phyloP scores from a whole-genome alignment of 495 filamentous ascomycete genomes.

The Daldinia vernicosa region DNA sequence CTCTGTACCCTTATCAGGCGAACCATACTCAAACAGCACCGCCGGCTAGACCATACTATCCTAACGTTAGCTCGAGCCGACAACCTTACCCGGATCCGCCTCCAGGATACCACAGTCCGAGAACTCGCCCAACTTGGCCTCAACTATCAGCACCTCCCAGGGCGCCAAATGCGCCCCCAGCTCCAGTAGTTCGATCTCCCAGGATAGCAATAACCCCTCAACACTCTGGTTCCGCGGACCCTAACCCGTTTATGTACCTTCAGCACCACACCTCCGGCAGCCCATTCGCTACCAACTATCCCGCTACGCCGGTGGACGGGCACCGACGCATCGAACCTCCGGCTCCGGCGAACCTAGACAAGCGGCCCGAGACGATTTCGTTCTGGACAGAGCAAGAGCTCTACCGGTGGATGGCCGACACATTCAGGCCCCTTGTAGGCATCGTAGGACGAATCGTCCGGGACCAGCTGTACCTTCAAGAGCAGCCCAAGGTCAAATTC shows the following conservation, averaged over 20 bases:
- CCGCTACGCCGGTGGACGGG: neutral
- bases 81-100: neutral
- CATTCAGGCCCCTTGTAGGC: constrained; percentile 17
- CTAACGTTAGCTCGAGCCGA: neutral
- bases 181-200: no score
- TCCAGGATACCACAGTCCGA: neutral
- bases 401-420: neutral
- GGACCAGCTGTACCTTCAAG: neutral
- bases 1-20: neutral
- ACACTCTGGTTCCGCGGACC: neutral
- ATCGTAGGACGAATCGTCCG: neutral
- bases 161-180: neutral
- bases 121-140: neutral
- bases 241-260: neutral
- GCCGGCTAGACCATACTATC: neutral
- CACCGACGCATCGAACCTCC: neutral
- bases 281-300: neutral
- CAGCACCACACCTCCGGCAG: neutral
- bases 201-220: neutral
- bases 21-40: neutral
- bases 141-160: neutral
- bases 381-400: constrained; percentile 8
- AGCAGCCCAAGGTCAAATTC: constrained; percentile 22
- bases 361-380: neutral
- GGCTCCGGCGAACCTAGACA: neutral